phyloP scores from a whole-genome alignment of 2,329 filamentous ascomycete genomes.

The Claviceps maximensis region DNA sequence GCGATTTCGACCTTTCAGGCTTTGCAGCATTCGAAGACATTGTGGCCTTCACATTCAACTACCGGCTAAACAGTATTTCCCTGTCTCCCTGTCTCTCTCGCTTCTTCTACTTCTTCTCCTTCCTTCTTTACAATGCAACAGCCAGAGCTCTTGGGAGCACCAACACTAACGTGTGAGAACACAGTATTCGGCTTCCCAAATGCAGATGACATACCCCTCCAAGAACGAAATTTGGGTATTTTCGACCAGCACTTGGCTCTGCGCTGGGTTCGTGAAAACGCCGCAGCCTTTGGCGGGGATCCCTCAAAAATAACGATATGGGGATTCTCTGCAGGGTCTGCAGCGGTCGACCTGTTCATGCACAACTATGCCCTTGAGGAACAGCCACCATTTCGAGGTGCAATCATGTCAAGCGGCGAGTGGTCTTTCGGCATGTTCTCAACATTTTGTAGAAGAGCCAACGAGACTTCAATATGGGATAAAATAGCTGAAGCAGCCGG shows the following conservation, averaged over 20 bases:
- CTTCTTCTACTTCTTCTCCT: neutral
- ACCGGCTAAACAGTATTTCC: slow-evolving; percentile 12
- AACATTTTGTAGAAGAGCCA: neutral
- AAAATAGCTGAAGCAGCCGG: slow-evolving; percentile 8
- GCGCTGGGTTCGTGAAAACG: slow-evolving; percentile 15
- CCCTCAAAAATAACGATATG: slow-evolving; percentile 14
- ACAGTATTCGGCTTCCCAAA: slow-evolving; percentile 30
- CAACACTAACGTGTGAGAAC: neutral
- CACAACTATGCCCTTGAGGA: slow-evolving; percentile 9
- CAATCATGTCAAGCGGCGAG: slow-evolving; percentile 17
- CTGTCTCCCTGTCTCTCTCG: neutral
- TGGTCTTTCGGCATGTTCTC: slow-evolving; percentile 11
- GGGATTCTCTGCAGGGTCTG: slow-evolving; percentile 16
- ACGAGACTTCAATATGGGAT: slow-evolving; percentile 8
- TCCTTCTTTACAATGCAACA: neutral
- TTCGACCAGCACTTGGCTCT: slow-evolving; percentile 16
- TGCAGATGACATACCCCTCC: slow-evolving; percentile 22
- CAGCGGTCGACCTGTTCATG: slow-evolving; percentile 19
- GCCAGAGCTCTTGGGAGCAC: neutral
- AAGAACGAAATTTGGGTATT: slow-evolving; percentile 19
- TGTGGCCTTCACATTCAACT: slow-evolving; percentile 15
- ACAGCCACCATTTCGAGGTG: slow-evolving; percentile 13
- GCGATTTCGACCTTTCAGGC: slow-evolving; percentile 11
- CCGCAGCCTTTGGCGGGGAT: slow-evolving; percentile 15
- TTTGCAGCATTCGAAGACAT: slow-evolving; percentile 17